Percentiles rank a stretch among this genome's conserved stretches.
These are phyloP conservation scores for Phellinidium pouzarii DNA, from an alignment of 1,284 basidiomycete species.

Conservation along the genomic window DNA sequence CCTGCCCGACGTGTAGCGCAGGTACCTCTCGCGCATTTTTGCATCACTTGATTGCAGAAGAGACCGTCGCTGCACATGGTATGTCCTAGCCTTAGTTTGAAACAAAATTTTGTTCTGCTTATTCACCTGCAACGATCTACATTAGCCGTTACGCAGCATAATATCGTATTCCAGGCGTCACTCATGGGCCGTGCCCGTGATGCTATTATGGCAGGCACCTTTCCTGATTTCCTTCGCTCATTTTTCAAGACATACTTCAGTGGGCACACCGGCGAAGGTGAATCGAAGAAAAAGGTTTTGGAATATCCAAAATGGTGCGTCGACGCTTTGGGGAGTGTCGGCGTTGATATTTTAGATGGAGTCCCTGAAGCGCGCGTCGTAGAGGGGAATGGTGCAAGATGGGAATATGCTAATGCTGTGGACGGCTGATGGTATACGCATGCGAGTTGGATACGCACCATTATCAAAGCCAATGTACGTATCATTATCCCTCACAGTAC, in stretches of 20 bases:
- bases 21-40: slow-evolving; percentile 64
- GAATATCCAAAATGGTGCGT: slow-evolving; percentile 82
- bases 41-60: slow-evolving; percentile 65
- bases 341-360: slow-evolving; percentile 64
- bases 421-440: background rate
- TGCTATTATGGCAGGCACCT: slow-evolving; percentile 68
- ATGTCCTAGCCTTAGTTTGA: slow-evolving; percentile 22
- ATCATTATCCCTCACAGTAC: background rate
- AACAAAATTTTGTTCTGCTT: slow-evolving; percentile 12
- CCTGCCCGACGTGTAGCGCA: slow-evolving; percentile 70
- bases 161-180: slow-evolving; percentile 74
- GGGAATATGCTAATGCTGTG: slow-evolving; percentile 52
- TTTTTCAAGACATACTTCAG: slow-evolving; percentile 75
- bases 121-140: background rate
- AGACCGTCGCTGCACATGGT: slow-evolving; percentile 79
- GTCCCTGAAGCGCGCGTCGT: slow-evolving; percentile 39
- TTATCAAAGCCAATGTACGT: background rate
- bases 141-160: slow-evolving; percentile 70
- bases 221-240: slow-evolving; percentile 64
- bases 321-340: slow-evolving; percentile 67
- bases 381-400: slow-evolving; percentile 60
- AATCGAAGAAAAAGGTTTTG: background rate
- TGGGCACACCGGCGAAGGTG: slow-evolving; percentile 26
- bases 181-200: slow-evolving; percentile 74
- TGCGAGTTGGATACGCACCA: background rate